These are phyloP conservation scores for Haberlea rhodopensis DNA, from an alignment of 257 asterid genomes.

Conservation along the genomic window DNA sequence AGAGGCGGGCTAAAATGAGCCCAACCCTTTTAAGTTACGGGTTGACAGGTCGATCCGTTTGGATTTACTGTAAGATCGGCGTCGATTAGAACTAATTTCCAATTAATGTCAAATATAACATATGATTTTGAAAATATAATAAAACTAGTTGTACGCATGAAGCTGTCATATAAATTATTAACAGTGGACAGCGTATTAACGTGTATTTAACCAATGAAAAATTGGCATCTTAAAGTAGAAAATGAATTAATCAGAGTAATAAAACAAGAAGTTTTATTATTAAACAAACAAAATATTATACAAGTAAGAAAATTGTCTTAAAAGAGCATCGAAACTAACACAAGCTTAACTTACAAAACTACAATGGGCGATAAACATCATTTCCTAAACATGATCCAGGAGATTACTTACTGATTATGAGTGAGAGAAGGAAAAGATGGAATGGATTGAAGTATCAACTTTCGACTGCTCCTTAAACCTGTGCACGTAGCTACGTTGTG, in stretches of 20 bases:
- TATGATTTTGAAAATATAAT: no score
- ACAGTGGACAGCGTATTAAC: background rate
- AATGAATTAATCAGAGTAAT: constrained; percentile 5
- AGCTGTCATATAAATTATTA: background rate
- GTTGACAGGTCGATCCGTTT: no score
- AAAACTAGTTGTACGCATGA: background rate
- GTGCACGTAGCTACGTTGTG: constrained; percentile 36
- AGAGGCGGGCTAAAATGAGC: no score
- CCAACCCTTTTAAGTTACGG: no score
- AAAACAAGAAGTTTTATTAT: constrained; percentile 36
- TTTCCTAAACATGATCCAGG: constrained; percentile 20
- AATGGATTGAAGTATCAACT: constrained; percentile 68
- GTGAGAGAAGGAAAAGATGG: constrained; percentile 71
- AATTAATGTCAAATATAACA: no score
- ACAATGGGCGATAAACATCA: constrained; percentile 20
- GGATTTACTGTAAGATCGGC: no score
- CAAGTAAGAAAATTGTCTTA: constrained; percentile 21
- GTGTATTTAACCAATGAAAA: constrained; percentile 7
- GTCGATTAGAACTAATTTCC: background rate
- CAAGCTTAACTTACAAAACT: constrained; percentile 35
- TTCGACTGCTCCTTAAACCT: constrained; percentile 53
- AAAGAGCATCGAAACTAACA: constrained; percentile 17
- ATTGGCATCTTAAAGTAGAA: constrained; percentile 9
- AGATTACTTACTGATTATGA: constrained; percentile 38
- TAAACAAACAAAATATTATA: constrained; percentile 26